Percentiles rank a stretch among this genome's conserved stretches.
These are phyloP conservation scores for Chaetomidium leptoderma DNA, from an alignment of 495 filamentous ascomycete species.

Conservation along the genomic window DNA sequence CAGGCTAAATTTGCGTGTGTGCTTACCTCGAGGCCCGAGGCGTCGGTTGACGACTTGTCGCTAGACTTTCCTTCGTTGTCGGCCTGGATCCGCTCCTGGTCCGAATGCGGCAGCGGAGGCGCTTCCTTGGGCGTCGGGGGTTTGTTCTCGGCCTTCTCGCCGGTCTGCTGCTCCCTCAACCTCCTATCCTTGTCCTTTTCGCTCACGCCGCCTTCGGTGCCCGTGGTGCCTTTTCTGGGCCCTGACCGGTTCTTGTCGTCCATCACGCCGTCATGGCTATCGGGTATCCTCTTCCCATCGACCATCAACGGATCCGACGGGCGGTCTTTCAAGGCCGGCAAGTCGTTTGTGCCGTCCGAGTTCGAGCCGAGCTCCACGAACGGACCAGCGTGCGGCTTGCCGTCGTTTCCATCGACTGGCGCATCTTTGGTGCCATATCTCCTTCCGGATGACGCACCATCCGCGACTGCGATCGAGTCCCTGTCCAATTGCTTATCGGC, in stretches of 20 bases:
- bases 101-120: conserved; percentile 73
- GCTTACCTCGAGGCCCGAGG: conserved; percentile 65
- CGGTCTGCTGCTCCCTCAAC: conserved; percentile 54
- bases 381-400: conserved; percentile 88
- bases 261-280: conserved; percentile 85
- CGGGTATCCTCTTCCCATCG: conserved; percentile 67
- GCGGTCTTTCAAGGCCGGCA: conserved; percentile 45
- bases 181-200: conserved; percentile 73
- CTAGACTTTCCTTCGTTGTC: conserved; percentile 36
- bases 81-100: conserved; percentile 55
- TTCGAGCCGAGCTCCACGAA: conserved; percentile 63
- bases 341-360: conserved; percentile 40
- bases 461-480: conserved; percentile 19
- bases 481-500: conserved; percentile 22
- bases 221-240: conserved; percentile 79
- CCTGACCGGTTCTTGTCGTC: conserved; percentile 68
- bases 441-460: conserved; percentile 27
- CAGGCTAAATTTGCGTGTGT: neutral
- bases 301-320: conserved; percentile 44
- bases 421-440: conserved; percentile 73
- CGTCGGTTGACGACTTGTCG: conserved; percentile 39
- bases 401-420: conserved; percentile 92
- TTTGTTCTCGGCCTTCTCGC: conserved; percentile 62
- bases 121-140: conserved; percentile 81
- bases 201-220: conserved; percentile 80